Conservation (phyloP, 345 rosid species). For the Rubroshorea leprosula region DNA sequence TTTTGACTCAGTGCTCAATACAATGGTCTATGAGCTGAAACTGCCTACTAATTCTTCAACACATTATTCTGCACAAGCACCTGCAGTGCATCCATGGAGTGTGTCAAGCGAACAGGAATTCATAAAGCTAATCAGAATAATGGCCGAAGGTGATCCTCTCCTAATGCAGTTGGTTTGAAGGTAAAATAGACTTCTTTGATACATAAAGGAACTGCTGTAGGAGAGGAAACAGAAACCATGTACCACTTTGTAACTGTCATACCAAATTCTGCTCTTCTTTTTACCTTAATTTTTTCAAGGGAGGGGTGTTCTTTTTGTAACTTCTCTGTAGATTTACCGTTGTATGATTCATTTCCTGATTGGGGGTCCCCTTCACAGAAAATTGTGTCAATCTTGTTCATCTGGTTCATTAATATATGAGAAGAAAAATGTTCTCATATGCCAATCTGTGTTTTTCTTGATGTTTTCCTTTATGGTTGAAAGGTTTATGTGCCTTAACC, state of each 20-base stretch:
- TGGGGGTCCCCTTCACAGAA: slow-evolving; percentile 23
- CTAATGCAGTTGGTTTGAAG: slow-evolving; percentile 82
- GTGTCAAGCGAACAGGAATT: slow-evolving; percentile 85
- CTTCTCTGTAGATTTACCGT: slow-evolving; percentile 41
- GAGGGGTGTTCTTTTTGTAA: slow-evolving; percentile 29
- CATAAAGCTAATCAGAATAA: slow-evolving; percentile 73
- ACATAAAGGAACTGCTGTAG: too few relatives aligned
- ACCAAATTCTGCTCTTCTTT: slow-evolving; percentile 16
- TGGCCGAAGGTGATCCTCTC: slow-evolving; percentile 97
- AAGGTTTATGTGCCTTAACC: too few relatives aligned
- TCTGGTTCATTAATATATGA: slow-evolving; percentile 17
- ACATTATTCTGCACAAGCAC: slow-evolving; percentile 66
- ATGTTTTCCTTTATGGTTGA: too few relatives aligned
- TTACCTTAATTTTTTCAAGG: slow-evolving; percentile 21
- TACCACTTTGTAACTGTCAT: too few relatives aligned
- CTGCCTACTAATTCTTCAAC: slow-evolving; percentile 47
- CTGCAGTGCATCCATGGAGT: slow-evolving; percentile 93
- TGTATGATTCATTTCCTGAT: slow-evolving; percentile 42
- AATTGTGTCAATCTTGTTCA: slow-evolving; percentile 21
- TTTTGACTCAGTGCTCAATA: slow-evolving; percentile 67
- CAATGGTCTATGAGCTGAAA: slow-evolving; percentile 72
- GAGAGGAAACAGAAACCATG: too few relatives aligned
- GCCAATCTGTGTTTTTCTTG: too few relatives aligned
- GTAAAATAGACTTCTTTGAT: slow-evolving; percentile 15
- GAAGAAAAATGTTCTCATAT: slow-evolving; percentile 5